Percentiles rank a stretch among this genome's conserved stretches.
Conservation (phyloP, 768 basidiomycete genomes). For the Mycena olivaceomarginata region DNA sequence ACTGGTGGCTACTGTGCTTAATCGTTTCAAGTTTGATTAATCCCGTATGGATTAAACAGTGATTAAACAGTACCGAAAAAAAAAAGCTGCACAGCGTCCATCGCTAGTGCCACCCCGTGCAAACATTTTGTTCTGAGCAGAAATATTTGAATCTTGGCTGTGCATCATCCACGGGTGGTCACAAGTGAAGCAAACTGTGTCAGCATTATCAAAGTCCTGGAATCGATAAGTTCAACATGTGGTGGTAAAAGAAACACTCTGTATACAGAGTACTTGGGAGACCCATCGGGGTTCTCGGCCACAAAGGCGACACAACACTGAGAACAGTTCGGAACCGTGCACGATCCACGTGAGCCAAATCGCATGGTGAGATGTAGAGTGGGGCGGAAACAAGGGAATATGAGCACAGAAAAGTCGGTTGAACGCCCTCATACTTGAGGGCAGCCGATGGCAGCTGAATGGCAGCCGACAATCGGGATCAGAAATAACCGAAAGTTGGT, state of each 20-base stretch:
- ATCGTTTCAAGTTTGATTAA: too few species aligned
- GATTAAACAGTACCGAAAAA: too few species aligned
- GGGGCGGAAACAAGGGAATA: too few species aligned
- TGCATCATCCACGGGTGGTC: neutral
- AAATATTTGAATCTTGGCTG: neutral
- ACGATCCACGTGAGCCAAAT: neutral
- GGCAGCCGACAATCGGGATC: too few species aligned
- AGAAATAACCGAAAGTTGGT: too few species aligned
- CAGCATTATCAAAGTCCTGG: neutral
- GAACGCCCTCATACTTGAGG: too few species aligned
- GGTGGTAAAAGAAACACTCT: neutral
- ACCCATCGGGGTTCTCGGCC: neutral
- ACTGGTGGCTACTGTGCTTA: too few species aligned
- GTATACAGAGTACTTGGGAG: constrained; percentile 1
- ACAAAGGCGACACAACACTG: neutral
- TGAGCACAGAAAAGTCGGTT: too few species aligned
- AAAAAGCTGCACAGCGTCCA: neutral
- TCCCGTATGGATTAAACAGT: too few species aligned
- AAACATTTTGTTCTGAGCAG: neutral
- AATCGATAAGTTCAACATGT: neutral
- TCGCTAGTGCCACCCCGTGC: neutral
- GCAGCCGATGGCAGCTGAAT: too few species aligned
- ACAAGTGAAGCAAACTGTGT: neutral
- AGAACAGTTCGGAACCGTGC: neutral
- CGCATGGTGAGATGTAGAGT: neutral